Conservation (phyloP, 2,329 filamentous ascomycete genomes). For the Fusarium vanettenii region DNA sequence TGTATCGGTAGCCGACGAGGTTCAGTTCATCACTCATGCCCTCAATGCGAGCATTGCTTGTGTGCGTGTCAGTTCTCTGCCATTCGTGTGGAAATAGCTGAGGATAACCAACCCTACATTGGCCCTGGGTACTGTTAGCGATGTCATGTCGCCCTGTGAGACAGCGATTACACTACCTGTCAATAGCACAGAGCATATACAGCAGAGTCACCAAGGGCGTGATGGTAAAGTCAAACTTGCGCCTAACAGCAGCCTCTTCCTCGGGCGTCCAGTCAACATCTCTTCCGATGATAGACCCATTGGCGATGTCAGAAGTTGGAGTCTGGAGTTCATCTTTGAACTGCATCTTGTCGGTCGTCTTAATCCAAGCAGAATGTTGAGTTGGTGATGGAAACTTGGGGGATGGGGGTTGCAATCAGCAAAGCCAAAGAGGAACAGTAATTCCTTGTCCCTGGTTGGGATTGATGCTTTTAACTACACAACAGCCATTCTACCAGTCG, state of each 20-base stretch:
- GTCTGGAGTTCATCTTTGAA: not conserved
- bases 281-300: not conserved
- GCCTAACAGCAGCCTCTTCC: not conserved
- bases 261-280: not conserved
- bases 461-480: not conserved
- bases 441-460: not conserved
- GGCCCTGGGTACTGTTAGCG: not conserved
- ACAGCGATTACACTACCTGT: not conserved
- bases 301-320: not conserved
- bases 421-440: not conserved
- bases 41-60: not conserved
- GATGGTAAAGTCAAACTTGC: not conserved
- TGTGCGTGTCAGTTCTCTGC: not conserved
- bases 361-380: not conserved
- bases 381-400: not conserved
- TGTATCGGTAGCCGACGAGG: not conserved
- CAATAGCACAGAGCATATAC: not conserved
- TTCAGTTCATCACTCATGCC: not conserved
- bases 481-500: not conserved
- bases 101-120: not conserved
- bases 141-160: fast-evolving
- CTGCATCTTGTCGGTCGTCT: not conserved
- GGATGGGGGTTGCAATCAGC: not conserved
- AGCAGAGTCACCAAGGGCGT: not conserved
- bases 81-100: not conserved